Base-by-base conservation (phyloP, 352 stramenopile species). In the Phytophthora sp. region DNA sequence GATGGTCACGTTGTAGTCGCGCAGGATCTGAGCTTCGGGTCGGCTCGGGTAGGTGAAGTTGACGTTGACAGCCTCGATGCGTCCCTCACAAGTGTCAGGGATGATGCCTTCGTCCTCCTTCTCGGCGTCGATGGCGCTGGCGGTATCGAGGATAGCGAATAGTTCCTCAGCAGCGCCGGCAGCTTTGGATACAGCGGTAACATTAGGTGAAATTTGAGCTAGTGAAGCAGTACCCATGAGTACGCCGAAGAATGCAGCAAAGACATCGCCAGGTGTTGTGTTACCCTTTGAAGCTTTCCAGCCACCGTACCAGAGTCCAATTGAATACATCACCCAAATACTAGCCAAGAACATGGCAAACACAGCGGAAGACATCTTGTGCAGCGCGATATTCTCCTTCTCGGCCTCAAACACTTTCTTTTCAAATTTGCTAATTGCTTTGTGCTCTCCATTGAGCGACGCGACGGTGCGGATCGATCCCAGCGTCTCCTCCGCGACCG, bases 11-110 rank as follows among this genome's bases (percentile, higher is more conserved):
- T 76, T 89, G 46, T 98, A 83, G 53, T 79, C 74, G 26, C 85
- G 79, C 26, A 98, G 77, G 21, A 98, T 84, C 3, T 60, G 66
- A 0, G 76, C 70, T 0, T 79, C 69, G 0, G 77, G 79, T 9
- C 88, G 81, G 12, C 56, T 85, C 5, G 89, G 89, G 60, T 97
- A 97, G 5, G 77, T 66, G 62, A 97, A 97, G 41, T 77, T 62
- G 35, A 96, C 51, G 49, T 87, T 63, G 10, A 73, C 43, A 30
- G 84, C 88, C 12, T 82, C 58, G 11, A 96, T 77, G 15, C 66
- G 67, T 1, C 87, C 85, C n/a, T 63, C 37, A 21, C 66, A 86
- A 1, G 34, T 50, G 0, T 68, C 63, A 6, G 77, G 74, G 5
- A 79, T 54, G 12, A 79, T 64, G 6, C 66, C 76, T 23, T 49